A percentile compares a stretch with the other conserved stretches of the same genome.
Conservation (phyloP, 2,329 filamentous ascomycete species). For the Colletotrichum nymphaeae region DNA sequence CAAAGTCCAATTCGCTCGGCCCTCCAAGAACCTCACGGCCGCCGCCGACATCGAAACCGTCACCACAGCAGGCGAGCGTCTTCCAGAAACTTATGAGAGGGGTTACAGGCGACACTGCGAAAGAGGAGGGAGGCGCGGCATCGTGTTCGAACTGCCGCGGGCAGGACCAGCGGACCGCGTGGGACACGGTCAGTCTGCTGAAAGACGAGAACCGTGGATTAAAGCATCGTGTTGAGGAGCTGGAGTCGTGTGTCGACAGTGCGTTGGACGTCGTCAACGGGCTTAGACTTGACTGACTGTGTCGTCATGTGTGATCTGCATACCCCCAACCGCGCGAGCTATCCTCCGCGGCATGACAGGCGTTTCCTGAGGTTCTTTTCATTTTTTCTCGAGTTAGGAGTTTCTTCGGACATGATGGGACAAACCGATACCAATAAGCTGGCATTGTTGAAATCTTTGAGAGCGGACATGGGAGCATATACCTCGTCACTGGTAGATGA, state of each 20-base stretch:
- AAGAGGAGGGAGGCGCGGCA: conserved; percentile 40
- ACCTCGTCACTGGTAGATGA: conserved; percentile 8
- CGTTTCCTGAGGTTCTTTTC: conserved; percentile 14
- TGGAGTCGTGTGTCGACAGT: conserved; percentile 71
- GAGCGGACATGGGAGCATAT: conserved; percentile 9
- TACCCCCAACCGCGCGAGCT: not conserved
- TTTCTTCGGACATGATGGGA: not conserved
- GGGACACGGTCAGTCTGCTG: conserved; percentile 72
- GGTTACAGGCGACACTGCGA: conserved; percentile 50
- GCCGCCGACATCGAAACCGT: conserved; percentile 37
- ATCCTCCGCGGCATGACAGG: conserved; percentile 4
- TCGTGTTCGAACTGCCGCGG: conserved; percentile 68
- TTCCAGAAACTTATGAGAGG: conserved; percentile 57
- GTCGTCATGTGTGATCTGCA: not conserved
- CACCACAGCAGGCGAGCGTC: conserved; percentile 42
- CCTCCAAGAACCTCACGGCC: conserved; percentile 2
- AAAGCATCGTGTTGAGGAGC: conserved; percentile 67
- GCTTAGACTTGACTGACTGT: conserved; percentile 53
- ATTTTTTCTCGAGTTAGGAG: conserved; percentile 3
- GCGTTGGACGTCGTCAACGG: conserved; percentile 71
- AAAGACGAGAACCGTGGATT: conserved; percentile 71
- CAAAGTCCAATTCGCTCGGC: conserved; percentile 36
- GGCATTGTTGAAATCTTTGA: conserved; percentile 30
- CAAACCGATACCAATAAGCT: conserved; percentile 33
- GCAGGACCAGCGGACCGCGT: conserved; percentile 68